These are phyloP conservation scores for Omphalea diandra DNA, from an alignment of 441 rosid species.

Conservation along the genomic window DNA sequence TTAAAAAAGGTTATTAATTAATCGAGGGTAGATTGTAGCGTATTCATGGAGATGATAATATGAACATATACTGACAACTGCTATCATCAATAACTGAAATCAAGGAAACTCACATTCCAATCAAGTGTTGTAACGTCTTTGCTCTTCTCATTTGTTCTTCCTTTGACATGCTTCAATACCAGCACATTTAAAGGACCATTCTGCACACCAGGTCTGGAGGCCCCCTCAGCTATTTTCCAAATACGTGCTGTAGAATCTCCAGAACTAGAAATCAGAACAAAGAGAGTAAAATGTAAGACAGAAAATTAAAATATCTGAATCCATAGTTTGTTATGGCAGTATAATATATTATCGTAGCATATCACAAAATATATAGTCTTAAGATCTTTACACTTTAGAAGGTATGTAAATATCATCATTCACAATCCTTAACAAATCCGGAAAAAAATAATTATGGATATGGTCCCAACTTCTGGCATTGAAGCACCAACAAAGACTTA, in stretches of 20 bases:
- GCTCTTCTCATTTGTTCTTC: slow-evolving; percentile 94
- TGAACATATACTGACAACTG: neutral
- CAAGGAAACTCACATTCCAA: slow-evolving; percentile 84
- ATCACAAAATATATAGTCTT: neutral
- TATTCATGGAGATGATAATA: neutral
- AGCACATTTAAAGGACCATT: slow-evolving; percentile 54
- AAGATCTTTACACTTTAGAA: neutral
- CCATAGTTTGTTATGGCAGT: neutral
- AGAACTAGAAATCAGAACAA: slow-evolving; percentile 48
- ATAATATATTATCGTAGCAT: neutral
- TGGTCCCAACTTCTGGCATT: neutral
- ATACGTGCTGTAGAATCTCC: slow-evolving; percentile 99
- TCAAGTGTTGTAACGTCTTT: slow-evolving; percentile 97
- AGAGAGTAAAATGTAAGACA: slow-evolving; percentile 5
- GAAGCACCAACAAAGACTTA: neutral
- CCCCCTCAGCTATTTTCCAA: slow-evolving; percentile 74
- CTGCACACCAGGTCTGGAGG: slow-evolving; percentile 48
- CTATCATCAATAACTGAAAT: slow-evolving; percentile 7
- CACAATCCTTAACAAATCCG: neutral
- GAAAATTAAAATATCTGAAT: neutral
- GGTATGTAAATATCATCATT: neutral
- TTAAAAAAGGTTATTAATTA: no score
- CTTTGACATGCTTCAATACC: slow-evolving; percentile 91
- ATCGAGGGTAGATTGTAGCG: no score
- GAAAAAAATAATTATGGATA: neutral